Evolutionary conservation across 257 asterid genomes (phyloP).

Genomic region (Echium plantagineum): DNA sequence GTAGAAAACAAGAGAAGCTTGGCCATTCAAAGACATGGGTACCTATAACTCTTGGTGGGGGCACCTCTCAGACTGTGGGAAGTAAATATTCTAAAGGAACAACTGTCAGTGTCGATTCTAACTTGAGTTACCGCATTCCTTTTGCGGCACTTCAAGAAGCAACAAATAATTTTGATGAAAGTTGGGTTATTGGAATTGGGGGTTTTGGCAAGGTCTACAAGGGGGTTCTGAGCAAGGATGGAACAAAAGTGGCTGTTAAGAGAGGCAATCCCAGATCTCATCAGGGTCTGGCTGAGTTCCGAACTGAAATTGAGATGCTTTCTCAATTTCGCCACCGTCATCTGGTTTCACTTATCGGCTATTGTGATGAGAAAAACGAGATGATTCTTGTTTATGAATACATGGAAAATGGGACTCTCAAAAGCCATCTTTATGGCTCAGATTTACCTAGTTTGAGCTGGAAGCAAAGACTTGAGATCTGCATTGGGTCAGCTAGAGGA

Average conservation of each 20-base stretch:
- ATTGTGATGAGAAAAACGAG: constrained; percentile 69
- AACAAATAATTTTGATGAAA: constrained; percentile 60
- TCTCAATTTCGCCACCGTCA: constrained; percentile 78
- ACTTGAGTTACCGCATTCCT: constrained; percentile 66
- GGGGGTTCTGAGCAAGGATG: constrained; percentile 44
- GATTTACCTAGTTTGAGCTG: constrained; percentile 44
- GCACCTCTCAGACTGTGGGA: constrained; percentile 66
- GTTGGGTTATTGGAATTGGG: constrained; percentile 64
- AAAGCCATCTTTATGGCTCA: constrained; percentile 60
- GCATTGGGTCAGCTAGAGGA: constrained; percentile 80
- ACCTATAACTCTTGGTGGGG: constrained; percentile 55
- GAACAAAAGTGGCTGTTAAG: constrained; percentile 63
- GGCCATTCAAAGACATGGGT: constrained; percentile 63
- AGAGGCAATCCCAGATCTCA: constrained; percentile 79
- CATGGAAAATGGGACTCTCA: constrained; percentile 79
- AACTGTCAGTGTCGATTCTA: constrained; percentile 47
- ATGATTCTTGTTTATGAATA: constrained; percentile 72
- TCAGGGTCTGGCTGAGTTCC: constrained; percentile 63
- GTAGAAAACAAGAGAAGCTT: constrained; percentile 33
- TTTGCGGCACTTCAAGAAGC: constrained; percentile 64
- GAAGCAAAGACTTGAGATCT: constrained; percentile 75
- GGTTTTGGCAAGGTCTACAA: constrained; percentile 86
- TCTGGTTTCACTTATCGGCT: constrained; percentile 70
- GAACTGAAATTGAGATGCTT: constrained; percentile 84
- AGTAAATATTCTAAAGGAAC: constrained; percentile 76